Evolutionary conservation across 208 protist species (phyloP).

Genomic region (Trypanosoma caninum): DNA sequence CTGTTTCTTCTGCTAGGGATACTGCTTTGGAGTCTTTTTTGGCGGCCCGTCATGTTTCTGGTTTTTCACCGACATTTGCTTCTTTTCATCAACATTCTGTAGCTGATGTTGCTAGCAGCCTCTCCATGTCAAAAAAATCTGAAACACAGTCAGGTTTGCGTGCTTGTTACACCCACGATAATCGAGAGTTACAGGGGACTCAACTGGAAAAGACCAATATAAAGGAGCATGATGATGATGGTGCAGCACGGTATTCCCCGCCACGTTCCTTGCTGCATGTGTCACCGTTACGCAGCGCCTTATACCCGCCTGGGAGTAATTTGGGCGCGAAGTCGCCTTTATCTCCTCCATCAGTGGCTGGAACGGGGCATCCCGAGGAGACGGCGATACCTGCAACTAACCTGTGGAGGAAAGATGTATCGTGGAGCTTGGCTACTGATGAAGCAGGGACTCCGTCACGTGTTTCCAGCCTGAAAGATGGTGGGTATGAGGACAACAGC

Average conservation of each 20-base stretch:
- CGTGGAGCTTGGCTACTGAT: neutral
- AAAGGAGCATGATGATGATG: neutral
- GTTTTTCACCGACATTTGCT: neutral
- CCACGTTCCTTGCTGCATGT: neutral
- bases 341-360: constrained; percentile 15
- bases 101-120: too few species aligned
- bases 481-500: neutral
- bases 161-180: too few species aligned
- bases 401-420: neutral
- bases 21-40: neutral
- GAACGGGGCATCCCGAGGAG: constrained; percentile 7
- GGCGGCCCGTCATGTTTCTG: neutral
- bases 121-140: too few species aligned
- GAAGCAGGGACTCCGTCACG: neutral
- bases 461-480: neutral
- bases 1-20: neutral
- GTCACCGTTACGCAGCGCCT: neutral
- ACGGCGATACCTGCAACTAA: neutral
- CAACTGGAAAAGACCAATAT: too few species aligned
- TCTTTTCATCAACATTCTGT: too few species aligned
- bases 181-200: too few species aligned
- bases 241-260: neutral
- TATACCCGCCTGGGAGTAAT: neutral
- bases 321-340: neutral
- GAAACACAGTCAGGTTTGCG: too few species aligned